A percentile compares a stretch with the other conserved stretches of the same genome.
These are phyloP conservation scores for Trametes punicea DNA, from an alignment of 768 basidiomycete genomes.

Conservation along the genomic window DNA sequence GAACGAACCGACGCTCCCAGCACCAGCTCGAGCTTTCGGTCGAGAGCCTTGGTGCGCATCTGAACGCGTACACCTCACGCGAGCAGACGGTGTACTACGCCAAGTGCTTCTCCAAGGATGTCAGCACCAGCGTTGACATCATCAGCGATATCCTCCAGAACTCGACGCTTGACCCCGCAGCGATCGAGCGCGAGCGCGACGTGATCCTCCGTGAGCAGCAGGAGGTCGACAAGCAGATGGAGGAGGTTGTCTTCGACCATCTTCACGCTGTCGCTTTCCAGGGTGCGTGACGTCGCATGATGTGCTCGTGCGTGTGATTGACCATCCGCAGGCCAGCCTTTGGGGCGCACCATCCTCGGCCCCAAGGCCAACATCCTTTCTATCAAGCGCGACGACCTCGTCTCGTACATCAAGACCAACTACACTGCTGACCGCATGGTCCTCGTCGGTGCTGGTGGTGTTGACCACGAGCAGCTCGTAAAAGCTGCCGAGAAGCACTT, in stretches of 20 bases:
- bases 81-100: slow-evolving; percentile 99
- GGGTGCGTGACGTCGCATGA: slow-evolving; percentile 47
- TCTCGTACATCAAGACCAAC: slow-evolving; percentile 92
- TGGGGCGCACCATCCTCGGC: slow-evolving; percentile 96
- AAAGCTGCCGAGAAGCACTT: slow-evolving; percentile 95
- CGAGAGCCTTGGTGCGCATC: slow-evolving; percentile 94
- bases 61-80: slow-evolving; percentile 97
- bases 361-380: slow-evolving; percentile 95
- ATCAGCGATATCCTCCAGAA: slow-evolving; percentile 98
- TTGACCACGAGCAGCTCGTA: slow-evolving; percentile 89
- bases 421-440: slow-evolving; percentile 99
- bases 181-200: slow-evolving; percentile 93
- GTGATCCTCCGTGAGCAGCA: slow-evolving; percentile 97
- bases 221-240: slow-evolving; percentile 97
- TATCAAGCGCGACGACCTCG: slow-evolving; percentile 86
- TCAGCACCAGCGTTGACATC: slow-evolving; percentile 88
- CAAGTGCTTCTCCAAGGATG: slow-evolving; percentile 96
- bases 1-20: slow-evolving; percentile 85
- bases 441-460: slow-evolving; percentile 93
- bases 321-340: slow-evolving; percentile 68
- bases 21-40: slow-evolving; percentile 93
- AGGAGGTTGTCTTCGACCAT: slow-evolving; percentile 99
- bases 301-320: not conserved
- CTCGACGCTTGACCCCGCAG: slow-evolving; percentile 82
- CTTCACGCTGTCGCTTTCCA: slow-evolving; percentile 96